phyloP scores from a whole-genome alignment of 164 flowering plant species.

The Saururus chinensis region DNA sequence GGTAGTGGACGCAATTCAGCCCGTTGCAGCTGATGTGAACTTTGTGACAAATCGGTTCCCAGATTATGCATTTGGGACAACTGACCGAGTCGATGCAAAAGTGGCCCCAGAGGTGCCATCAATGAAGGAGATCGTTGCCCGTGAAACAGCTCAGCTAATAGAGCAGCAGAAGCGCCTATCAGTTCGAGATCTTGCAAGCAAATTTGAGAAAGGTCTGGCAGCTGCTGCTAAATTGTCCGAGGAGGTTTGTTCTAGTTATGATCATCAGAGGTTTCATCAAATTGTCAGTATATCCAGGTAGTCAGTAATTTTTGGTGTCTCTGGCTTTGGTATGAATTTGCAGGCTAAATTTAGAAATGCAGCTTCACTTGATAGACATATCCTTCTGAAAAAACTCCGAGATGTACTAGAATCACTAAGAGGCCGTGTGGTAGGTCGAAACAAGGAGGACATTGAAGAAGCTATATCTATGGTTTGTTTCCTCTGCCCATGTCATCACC shows the following conservation, averaged over 20 bases:
- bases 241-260: constrained; percentile 41
- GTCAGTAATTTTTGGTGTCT: neutral
- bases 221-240: constrained; percentile 80
- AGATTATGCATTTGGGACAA: constrained; percentile 64
- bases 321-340: constrained; percentile 4
- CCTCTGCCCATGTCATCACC: neutral
- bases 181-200: constrained; percentile 90
- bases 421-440: constrained; percentile 80
- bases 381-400: constrained; percentile 87
- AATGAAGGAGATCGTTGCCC: constrained; percentile 70
- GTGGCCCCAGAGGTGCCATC: constrained; percentile 47
- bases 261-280: neutral
- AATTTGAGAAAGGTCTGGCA: constrained; percentile 90
- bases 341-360: constrained; percentile 82
- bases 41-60: constrained; percentile 67
- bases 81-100: constrained; percentile 58
- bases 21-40: constrained; percentile 78
- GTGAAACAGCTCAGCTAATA: constrained; percentile 62
- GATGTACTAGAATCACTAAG: constrained; percentile 85
- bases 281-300: too few species aligned
- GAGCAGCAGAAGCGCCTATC: constrained; percentile 94
- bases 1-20: constrained; percentile 37
- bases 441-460: constrained; percentile 88
- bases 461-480: constrained; percentile 84
- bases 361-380: constrained; percentile 87